Base-by-base conservation (phyloP, 441 rosid species). In the Isatis lusitanica region DNA sequence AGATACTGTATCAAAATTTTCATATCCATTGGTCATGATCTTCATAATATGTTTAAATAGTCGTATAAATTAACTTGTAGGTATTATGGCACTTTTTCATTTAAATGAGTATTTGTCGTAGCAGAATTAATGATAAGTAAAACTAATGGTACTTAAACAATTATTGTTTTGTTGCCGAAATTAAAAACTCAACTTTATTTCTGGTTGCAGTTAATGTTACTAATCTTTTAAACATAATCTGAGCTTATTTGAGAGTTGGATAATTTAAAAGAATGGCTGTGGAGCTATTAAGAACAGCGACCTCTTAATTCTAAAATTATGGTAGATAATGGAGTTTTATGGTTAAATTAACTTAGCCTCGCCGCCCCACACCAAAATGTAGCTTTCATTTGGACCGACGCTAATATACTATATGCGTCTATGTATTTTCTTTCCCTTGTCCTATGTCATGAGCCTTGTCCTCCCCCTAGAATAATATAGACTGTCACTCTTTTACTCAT, bases 321-420 rank as follows among this genome's bases (percentile, higher is more conserved):
- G 67, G 71, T 47, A 39, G 65, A 56, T 64, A 70, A 16, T 76
- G 55, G 61, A 75, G 24, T 6, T 56, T 58, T 47, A 46, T 63
- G 71, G 43, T 70, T 76, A 70, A 57, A 63, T 38, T 70, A 76
- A 76, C 63, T 57, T 76, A 76, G 76, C 68, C 76, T 58, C 56
- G 63, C 80, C 80, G 80, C 80, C 80, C 79, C 72, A 76, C 42
- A 71, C 72, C 63, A 4, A 76, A 38, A 65, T 28, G 76, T 76
- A 74, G 73, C 62, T 76, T 70, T 76, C 80, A 21, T 24, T 24
- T 24, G 26, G 76, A 76, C 80, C 80, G 76, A 76, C 76, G 67
- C 75, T 17, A 18, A 44, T 55, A 55, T 55, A 43, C 35, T 55
- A 56, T 58, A 48, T 31, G 39, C 38, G 59, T 63, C 50, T 61